Conservation (phyloP, 1,284 basidiomycete species). For the Apiotrichum laibachii region DNA sequence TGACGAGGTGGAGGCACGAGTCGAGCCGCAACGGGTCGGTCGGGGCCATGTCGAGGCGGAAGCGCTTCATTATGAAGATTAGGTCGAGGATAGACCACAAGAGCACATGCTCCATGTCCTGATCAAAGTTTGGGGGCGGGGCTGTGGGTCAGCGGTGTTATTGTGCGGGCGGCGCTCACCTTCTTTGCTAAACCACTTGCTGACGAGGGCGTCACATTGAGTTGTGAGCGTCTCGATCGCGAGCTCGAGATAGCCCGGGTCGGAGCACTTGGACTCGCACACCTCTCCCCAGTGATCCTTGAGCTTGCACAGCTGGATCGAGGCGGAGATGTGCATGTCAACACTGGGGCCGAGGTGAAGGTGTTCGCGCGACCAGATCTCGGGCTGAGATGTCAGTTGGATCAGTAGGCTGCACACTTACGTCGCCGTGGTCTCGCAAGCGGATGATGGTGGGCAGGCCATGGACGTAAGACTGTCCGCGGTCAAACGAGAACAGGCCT, state of each 20-base stretch:
- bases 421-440: slow-evolving; percentile 31
- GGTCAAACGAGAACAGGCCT: slow-evolving; percentile 39
- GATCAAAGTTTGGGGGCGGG: slow-evolving; percentile 29
- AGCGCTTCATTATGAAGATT: slow-evolving; percentile 34
- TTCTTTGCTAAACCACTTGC: slow-evolving; percentile 32
- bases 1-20: slow-evolving; percentile 26
- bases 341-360: slow-evolving; percentile 32
- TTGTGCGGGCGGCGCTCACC: slow-evolving; percentile 8
- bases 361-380: slow-evolving; percentile 35
- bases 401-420: slow-evolving; percentile 8
- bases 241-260: slow-evolving; percentile 28
- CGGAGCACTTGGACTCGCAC: slow-evolving; percentile 24
- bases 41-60: slow-evolving; percentile 25
- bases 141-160: slow-evolving; percentile 6
- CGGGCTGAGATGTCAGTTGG: slow-evolving; percentile 23
- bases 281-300: slow-evolving; percentile 40
- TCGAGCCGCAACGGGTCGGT: slow-evolving; percentile 29
- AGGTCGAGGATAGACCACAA: slow-evolving; percentile 39
- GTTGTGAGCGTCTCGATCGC: slow-evolving; percentile 31
- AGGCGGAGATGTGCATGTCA: slow-evolving; percentile 38
- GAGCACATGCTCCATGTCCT: slow-evolving; percentile 34
- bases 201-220: slow-evolving; percentile 28
- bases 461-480: slow-evolving; percentile 30
- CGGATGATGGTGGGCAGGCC: slow-evolving; percentile 33
- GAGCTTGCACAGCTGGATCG: slow-evolving; percentile 39